phyloP scores from a whole-genome alignment of 805 yeast species.

The Metschnikowia sp. region DNA sequence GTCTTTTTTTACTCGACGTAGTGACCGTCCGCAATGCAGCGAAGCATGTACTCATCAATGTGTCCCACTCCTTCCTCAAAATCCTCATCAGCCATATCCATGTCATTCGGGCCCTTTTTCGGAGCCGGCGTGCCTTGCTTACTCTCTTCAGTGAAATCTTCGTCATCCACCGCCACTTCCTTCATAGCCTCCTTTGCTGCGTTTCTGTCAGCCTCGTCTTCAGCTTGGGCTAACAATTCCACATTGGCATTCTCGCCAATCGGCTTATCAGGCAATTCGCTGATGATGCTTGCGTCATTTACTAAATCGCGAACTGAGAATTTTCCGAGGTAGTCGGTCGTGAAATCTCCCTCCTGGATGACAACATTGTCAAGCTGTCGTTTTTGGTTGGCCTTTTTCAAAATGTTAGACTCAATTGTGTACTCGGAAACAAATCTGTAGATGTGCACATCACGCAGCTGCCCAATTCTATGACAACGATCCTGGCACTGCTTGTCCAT shows the following conservation, averaged over 20 bases:
- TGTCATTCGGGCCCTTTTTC: constrained; percentile 30
- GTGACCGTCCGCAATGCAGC: constrained; percentile 80
- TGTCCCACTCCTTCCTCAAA: constrained; percentile 70
- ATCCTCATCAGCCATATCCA: constrained; percentile 30
- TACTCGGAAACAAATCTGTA: constrained; percentile 94
- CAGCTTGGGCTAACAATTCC: constrained; percentile 81
- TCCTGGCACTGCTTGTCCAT: constrained; percentile 99
- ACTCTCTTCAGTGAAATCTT: constrained; percentile 67
- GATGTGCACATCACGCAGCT: constrained; percentile 95
- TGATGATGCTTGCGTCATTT: constrained; percentile 51
- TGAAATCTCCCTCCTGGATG: constrained; percentile 96
- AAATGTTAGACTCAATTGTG: constrained; percentile 92
- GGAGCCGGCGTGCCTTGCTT: constrained; percentile 25
- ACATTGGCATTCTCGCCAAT: constrained; percentile 38
- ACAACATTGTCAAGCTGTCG: constrained; percentile 90
- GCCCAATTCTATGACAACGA: constrained; percentile 98
- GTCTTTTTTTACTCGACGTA: constrained; percentile 33
- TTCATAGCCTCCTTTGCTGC: constrained; percentile 89
- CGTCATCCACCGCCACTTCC: constrained; percentile 79
- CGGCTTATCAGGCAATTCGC: constrained; percentile 40
- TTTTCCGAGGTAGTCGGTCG: constrained; percentile 91
- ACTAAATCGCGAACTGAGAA: constrained; percentile 81
- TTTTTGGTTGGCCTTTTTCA: constrained; percentile 92
- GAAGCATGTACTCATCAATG: constrained; percentile 94
- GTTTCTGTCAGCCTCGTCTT: constrained; percentile 84